A percentile compares a stretch with the other conserved stretches of the same genome.
Conservation (phyloP, 768 basidiomycete species). For the Trametes elegans region DNA sequence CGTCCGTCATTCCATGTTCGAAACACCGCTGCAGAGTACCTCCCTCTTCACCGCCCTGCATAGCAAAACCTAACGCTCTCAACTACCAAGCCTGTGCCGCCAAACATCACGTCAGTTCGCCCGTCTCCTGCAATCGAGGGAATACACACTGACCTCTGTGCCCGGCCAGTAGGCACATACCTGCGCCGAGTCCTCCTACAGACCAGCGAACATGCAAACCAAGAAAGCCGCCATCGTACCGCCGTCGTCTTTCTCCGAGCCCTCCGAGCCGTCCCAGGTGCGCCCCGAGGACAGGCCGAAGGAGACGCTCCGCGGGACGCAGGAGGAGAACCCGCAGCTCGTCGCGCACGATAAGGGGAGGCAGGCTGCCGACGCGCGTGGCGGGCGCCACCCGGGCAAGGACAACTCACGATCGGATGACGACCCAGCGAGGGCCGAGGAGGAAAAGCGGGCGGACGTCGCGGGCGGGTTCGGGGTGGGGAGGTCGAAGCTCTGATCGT, state of each 20-base stretch:
- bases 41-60: too few species aligned
- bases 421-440: conserved; percentile 1
- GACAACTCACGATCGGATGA: not conserved
- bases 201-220: not conserved
- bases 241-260: conserved; percentile 27
- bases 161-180: too few species aligned
- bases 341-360: conserved; percentile 19
- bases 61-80: too few species aligned
- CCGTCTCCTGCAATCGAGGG: too few species aligned
- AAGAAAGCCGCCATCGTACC: conserved; percentile 17
- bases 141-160: too few species aligned
- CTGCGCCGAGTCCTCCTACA: too few species aligned
- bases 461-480: conserved; percentile 10
- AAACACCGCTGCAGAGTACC: too few species aligned
- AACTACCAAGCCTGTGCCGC: too few species aligned
- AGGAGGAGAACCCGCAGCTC: conserved; percentile 36
- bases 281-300: conserved; percentile 28
- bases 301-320: conserved; percentile 24
- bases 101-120: too few species aligned
- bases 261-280: conserved; percentile 29
- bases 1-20: too few species aligned
- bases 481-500: conserved; percentile 3
- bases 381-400: not conserved
- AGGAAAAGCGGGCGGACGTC: conserved; percentile 8
- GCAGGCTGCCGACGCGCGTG: conserved; percentile 10